phyloP scores from a whole-genome alignment of 257 asterid genomes.

The Nicotiana noctiflora region DNA sequence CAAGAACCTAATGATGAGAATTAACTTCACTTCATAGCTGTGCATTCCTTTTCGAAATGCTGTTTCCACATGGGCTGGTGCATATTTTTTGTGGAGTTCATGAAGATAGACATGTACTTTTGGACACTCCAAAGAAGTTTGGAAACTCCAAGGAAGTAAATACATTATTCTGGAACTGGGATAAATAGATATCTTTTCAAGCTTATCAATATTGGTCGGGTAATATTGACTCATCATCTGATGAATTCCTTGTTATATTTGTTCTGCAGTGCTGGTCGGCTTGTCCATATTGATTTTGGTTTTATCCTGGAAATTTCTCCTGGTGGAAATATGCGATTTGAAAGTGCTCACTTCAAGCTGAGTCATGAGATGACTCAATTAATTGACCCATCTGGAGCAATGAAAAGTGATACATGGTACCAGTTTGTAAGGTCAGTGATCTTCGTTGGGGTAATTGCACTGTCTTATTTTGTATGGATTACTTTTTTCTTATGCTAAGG shows the following conservation, averaged over 20 bases:
- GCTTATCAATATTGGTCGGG: not conserved
- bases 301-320: conserved; percentile 98
- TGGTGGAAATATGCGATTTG: conserved; percentile 94
- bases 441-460: not conserved
- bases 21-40: not conserved
- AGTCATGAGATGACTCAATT: conserved; percentile 99
- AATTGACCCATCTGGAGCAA: conserved; percentile 93
- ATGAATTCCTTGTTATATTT: not conserved
- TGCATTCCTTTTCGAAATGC: not conserved
- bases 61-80: not conserved
- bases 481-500: not conserved
- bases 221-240: not conserved
- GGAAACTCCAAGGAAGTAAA: not conserved
- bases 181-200: not conserved
- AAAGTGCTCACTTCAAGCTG: conserved; percentile 96
- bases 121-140: not conserved
- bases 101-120: not conserved
- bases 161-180: not conserved
- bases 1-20: not conserved
- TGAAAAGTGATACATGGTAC: conserved; percentile 95
- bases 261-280: conserved; percentile 69
- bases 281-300: conserved; percentile 98
- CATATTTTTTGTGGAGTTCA: not conserved
- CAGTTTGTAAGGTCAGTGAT: conserved; percentile 65
- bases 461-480: not conserved